Evolutionary conservation across 1,139 yeast genomes (phyloP), one percentile per base, ranked within the genome.

Genomic region (Suhomyces coccinellae): DNA sequence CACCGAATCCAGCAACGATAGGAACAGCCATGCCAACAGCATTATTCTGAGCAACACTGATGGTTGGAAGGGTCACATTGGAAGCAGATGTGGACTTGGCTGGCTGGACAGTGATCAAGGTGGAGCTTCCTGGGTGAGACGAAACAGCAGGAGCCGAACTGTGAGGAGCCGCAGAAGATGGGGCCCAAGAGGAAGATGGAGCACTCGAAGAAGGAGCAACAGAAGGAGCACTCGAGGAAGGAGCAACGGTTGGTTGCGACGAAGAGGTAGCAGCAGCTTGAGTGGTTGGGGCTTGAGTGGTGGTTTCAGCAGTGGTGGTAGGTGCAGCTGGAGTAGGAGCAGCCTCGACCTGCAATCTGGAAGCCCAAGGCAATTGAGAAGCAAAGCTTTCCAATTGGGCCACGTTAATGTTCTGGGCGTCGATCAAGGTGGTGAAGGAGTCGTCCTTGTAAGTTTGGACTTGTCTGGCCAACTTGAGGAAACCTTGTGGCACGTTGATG

Each of bases 361-460:
- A 66, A 55, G 67, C 70, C 78, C 78, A 73, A 34, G 77, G 76
- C 46, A 73, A 63, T 27, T 58, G 59, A 24, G 72, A 63, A 33
- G 74, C 77, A 52, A 62, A 70, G 14, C 54, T 48, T 51, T 57
- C 63, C 48, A 73, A 62, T 12, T 58, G 47, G 5, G 55, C 44
- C 30, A 70, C 54, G 46, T 47, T 30, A 13, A 48, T 37, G 35
- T 35, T 27, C 16, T 45, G 46, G 30, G 62, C 52, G 29, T 59
- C 56, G 49, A 71, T 60, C 45, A 71, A 59, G 3, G 76, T 67
- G 20, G 77, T 71, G 55, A 72, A 69, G 29, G 69, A 58, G 50
- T 65, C 65, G 45, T 68, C 70, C 3, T 59, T 68, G 49, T 71
- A 71, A 33, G 76, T 71, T 34, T 57, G 62, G 12, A 71, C 73